phyloP scores from a whole-genome alignment of 371 early-diverging fungal genomes.

The Fennellomyces sp. region DNA sequence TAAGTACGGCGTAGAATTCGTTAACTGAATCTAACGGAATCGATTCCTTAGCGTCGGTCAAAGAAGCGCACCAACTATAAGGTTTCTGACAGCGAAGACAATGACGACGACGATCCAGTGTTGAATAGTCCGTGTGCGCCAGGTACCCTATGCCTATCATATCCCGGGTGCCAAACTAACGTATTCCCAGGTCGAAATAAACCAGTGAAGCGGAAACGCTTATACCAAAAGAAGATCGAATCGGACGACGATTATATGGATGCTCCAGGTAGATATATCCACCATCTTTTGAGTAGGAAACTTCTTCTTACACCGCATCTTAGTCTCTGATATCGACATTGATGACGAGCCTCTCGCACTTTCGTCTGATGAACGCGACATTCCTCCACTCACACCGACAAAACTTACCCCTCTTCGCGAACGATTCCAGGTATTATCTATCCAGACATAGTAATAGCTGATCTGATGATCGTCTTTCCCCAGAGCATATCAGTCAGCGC shows the following conservation, averaged over 20 bases:
- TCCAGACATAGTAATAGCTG: too few relatives aligned
- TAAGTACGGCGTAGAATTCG: not conserved
- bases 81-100: slow-evolving; percentile 9
- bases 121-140: not conserved
- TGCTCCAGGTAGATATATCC: not conserved
- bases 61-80: not conserved
- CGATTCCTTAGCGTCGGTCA: not conserved
- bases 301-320: too few relatives aligned
- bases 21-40: not conserved
- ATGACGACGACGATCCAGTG: slow-evolving; percentile 28
- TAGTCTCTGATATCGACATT: not conserved
- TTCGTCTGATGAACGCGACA: not conserved
- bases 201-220: slow-evolving; percentile 30
- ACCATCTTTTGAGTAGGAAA: not conserved
- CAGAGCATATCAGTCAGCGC: slow-evolving; percentile 7
- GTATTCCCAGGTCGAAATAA: too few relatives aligned
- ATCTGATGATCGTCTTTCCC: too few relatives aligned
- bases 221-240: slow-evolving; percentile 12
- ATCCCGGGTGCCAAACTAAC: slow-evolving; percentile 20
- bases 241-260: not conserved
- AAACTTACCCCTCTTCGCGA: slow-evolving; percentile 18
- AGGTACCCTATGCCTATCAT: slow-evolving; percentile 33
- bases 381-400: not conserved
- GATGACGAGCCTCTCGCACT: not conserved
- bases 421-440: slow-evolving; percentile 20